These are phyloP conservation scores for Yamadazyma aaseri DNA, from an alignment of 1,139 yeast genomes.

Conservation along the genomic window DNA sequence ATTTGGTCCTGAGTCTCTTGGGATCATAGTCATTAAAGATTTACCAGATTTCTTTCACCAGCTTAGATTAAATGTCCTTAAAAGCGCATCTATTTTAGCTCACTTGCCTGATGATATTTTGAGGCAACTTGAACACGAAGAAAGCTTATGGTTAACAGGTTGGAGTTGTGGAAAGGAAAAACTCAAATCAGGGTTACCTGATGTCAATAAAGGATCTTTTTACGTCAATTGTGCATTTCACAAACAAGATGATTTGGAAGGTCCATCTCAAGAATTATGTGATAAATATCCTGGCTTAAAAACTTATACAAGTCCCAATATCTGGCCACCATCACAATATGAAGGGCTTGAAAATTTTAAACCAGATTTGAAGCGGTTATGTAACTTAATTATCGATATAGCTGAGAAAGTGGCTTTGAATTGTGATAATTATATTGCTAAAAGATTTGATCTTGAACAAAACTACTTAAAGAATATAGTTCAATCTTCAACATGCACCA, in stretches of 20 bases:
- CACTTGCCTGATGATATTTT: constrained; percentile 36
- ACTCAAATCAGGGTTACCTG: constrained; percentile 44
- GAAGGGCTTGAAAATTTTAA: constrained; percentile 30
- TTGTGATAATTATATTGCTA: constrained; percentile 47
- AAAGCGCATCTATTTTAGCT: constrained; percentile 47
- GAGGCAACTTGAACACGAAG: constrained; percentile 43
- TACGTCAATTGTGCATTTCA: constrained; percentile 62
- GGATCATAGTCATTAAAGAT: constrained; percentile 47
- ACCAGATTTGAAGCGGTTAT: constrained; percentile 34
- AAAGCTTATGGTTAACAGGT: constrained; percentile 53
- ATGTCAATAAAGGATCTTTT: constrained; percentile 56
- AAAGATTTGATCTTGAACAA: constrained; percentile 27
- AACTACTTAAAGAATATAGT: constrained; percentile 48
- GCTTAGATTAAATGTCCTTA: constrained; percentile 44
- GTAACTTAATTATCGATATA: constrained; percentile 49
- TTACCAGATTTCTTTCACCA: constrained; percentile 39
- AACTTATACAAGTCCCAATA: constrained; percentile 49
- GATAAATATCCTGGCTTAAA: constrained; percentile 32
- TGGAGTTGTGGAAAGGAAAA: constrained; percentile 68
- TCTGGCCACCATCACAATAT: constrained; percentile 46
- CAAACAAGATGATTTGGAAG: constrained; percentile 41
- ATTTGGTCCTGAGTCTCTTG: constrained; percentile 59
- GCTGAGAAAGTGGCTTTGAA: constrained; percentile 52
- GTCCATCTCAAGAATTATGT: constrained; percentile 37
- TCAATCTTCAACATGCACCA: constrained; percentile 51